phyloP scores from a whole-genome alignment of 495 filamentous ascomycete species.

The Rhypophila decipiens region DNA sequence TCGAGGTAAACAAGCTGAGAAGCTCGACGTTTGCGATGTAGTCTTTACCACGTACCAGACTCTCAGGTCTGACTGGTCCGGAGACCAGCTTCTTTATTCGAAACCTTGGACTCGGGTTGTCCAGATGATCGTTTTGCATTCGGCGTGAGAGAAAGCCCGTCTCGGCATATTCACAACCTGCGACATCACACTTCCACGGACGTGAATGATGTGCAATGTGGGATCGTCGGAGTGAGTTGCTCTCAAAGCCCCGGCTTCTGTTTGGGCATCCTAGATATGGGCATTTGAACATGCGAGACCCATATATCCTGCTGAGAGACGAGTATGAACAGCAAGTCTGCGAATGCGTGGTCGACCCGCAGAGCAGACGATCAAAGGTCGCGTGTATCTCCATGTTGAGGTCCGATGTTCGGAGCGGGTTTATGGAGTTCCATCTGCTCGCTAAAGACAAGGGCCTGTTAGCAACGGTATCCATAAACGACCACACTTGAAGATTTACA shows the following conservation, averaged over 20 bases:
- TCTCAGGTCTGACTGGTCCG: too few relatives aligned
- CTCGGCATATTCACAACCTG: neutral
- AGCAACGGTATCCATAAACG: too few relatives aligned
- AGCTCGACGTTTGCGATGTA: too few relatives aligned
- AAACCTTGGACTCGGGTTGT: too few relatives aligned
- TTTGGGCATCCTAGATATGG: neutral
- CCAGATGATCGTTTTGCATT: neutral
- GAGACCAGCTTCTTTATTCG: too few relatives aligned
- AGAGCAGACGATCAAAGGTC: neutral
- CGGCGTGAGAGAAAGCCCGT: neutral
- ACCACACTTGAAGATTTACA: too few relatives aligned
- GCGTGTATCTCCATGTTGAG: neutral
- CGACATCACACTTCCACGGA: neutral
- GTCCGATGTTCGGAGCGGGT: too few relatives aligned
- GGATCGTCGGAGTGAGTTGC: neutral
- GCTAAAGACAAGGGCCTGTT: too few relatives aligned
- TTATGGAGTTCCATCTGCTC: too few relatives aligned
- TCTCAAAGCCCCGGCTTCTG: neutral
- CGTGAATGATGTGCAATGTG: neutral
- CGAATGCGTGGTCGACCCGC: neutral
- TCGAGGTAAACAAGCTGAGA: too few relatives aligned
- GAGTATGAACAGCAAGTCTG: neutral
- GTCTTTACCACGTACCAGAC: too few relatives aligned
- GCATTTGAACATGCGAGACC: neutral
- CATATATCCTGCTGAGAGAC: neutral